Evolutionary conservation across 2,329 filamentous ascomycete species (phyloP), one percentile per base, ranked within the genome.

Genomic region (Fusarium sp.): DNA sequence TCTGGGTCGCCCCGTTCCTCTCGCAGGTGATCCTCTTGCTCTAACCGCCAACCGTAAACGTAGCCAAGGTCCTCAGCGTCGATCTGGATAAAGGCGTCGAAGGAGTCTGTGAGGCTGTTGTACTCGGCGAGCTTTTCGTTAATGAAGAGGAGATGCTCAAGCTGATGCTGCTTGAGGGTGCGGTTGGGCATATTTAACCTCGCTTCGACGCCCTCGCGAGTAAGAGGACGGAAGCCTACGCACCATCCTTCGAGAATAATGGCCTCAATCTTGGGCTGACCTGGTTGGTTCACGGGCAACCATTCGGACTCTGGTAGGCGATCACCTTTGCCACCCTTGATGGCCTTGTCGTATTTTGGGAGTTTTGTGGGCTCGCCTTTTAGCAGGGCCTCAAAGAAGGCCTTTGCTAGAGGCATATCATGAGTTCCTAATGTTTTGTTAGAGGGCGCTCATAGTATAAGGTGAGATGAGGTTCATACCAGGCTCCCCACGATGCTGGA

Each of bases 201-300:
- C 4, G 87, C 74, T 26, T 82, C 80, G 5, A 85, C 74, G 6
- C 83, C 80, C n/a, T 78, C 73, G 1, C 82, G 75, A 28, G 78
- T 69, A 11, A 93, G 75, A 1, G 89, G 76, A 6, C 88, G 86
- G 77, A 97, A 97, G 3, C 92, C 93, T 11, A 96, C 87, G 74
- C 90, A 95, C 93, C 93, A 97, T 15, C 93, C 93, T 75, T 97
- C 93, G 63, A 97, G 88, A 47, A 97, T 85, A 22, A 97, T 83
- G 7, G 94, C 86, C 24, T 84, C 76, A 24, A 85, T 76, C n/a
- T 75, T 79, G 3, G 72, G 74, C 49, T 84, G 80, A 8, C 82
- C 82, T 0, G 75, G 77, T 41, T 74, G 77, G 65, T 87, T 86
- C 57, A 89, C 81, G 12, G 72, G 71, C 25, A 81, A 77, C 91